These are phyloP conservation scores for Gremmenia infestans DNA, from an alignment of 2,329 filamentous ascomycete genomes.

Conservation along the genomic window DNA sequence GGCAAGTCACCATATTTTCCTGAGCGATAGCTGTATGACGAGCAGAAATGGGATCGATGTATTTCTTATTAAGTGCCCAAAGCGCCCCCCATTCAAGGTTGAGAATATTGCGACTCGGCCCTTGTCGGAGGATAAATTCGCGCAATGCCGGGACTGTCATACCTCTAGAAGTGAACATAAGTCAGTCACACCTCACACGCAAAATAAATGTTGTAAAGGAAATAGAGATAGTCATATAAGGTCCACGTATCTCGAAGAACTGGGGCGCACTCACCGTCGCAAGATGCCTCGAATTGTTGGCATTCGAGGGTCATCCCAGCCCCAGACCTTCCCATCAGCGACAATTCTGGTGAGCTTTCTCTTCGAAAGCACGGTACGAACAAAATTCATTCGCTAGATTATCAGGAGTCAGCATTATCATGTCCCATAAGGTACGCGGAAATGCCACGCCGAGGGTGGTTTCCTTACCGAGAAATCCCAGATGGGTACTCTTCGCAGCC, in stretches of 20 bases:
- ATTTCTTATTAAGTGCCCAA: constrained; percentile 67
- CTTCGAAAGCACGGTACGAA: constrained; percentile 75
- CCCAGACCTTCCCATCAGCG: constrained; percentile 66
- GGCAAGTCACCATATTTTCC: constrained; percentile 34
- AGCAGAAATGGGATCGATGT: constrained; percentile 54
- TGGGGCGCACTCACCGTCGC: constrained; percentile 41
- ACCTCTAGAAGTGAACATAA: constrained; percentile 35
- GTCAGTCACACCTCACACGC: too few species aligned
- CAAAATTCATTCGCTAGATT: constrained; percentile 63
- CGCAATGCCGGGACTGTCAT: constrained; percentile 73
- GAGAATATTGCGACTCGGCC: constrained; percentile 73
- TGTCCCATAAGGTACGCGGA: too few species aligned
- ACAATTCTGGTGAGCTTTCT: constrained; percentile 78
- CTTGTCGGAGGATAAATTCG: constrained; percentile 77
- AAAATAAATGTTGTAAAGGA: too few species aligned
- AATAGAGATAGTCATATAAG: too few species aligned
- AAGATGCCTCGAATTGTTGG: constrained; percentile 75
- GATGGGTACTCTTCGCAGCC: constrained; percentile 69
- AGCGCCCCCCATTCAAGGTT: constrained; percentile 73
- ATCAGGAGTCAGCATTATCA: neutral
- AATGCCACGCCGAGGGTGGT: neutral
- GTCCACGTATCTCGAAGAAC: too few species aligned
- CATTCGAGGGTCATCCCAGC: constrained; percentile 82
- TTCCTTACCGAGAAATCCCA: constrained; percentile 65
- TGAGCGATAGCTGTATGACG: constrained; percentile 65